Evolutionary conservation across 1,139 yeast species (phyloP).

Genomic region (Geotrichum candidum): DNA sequence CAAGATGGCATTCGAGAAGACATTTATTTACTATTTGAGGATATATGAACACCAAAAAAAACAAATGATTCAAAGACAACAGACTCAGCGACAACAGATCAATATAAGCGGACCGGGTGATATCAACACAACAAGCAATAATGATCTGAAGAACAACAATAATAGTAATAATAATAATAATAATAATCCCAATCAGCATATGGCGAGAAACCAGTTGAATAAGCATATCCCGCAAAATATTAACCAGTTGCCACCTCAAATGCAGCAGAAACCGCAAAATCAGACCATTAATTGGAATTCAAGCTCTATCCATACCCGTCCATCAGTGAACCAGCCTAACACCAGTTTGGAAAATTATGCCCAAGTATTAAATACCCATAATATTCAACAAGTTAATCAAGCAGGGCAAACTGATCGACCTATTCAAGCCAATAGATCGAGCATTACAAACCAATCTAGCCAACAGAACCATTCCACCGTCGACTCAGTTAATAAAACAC

Average conservation of each 20-base stretch:
- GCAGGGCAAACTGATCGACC: neutral
- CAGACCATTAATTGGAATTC: neutral
- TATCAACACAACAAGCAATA: conserved; percentile 23
- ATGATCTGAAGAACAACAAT: conserved; percentile 17
- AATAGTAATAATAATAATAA: conserved; percentile 17
- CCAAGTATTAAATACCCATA: neutral
- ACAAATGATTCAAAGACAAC: conserved; percentile 23
- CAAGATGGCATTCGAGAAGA: conserved; percentile 45
- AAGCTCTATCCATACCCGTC: neutral
- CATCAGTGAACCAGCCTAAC: neutral
- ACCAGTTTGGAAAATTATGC: neutral
- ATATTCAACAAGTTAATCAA: neutral
- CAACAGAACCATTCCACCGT: neutral
- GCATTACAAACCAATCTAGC: neutral
- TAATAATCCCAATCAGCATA: neutral
- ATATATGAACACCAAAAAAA: conserved; percentile 25
- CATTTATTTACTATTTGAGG: conserved; percentile 23
- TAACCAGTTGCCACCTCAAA: neutral
- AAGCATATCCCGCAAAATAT: neutral
- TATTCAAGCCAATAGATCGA: neutral
- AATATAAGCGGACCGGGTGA: conserved; percentile 22
- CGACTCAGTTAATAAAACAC: neutral
- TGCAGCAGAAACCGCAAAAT: neutral
- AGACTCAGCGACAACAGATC: conserved; percentile 22
- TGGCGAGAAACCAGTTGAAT: neutral